These are phyloP conservation scores for Fusarium keratoplasticum DNA, from an alignment of 2,329 filamentous ascomycete species.

Conservation along the genomic window DNA sequence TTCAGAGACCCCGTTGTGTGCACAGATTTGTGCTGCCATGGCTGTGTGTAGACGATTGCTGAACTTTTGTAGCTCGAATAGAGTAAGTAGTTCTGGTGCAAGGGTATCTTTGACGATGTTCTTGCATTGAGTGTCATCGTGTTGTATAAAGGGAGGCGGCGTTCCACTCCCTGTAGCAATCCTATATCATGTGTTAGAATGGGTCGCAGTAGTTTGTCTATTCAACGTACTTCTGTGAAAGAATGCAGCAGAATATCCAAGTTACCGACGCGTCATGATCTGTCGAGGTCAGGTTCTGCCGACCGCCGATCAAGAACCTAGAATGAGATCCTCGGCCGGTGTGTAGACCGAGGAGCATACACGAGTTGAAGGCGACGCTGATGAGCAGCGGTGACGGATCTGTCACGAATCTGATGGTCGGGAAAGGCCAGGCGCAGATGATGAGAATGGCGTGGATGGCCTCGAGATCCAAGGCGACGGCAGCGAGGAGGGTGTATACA, in stretches of 20 bases:
- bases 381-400: constrained; percentile 63
- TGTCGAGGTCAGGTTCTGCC: constrained; percentile 56
- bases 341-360: constrained; percentile 62
- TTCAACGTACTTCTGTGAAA: constrained; percentile 58
- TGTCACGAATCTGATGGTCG: constrained; percentile 62
- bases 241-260: constrained; percentile 65
- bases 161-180: constrained; percentile 57
- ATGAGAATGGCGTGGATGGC: constrained; percentile 65
- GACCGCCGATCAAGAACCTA: constrained; percentile 59
- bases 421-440: constrained; percentile 63
- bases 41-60: constrained; percentile 61
- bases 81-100: constrained; percentile 55
- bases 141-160: constrained; percentile 63
- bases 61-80: constrained; percentile 64
- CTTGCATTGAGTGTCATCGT: constrained; percentile 58
- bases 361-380: constrained; percentile 60
- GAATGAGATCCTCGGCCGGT: constrained; percentile 63
- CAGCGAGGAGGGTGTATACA: constrained; percentile 57
- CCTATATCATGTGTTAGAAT: constrained; percentile 9
- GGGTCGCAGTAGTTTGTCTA: background rate
- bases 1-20: constrained; percentile 59
- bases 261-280: constrained; percentile 65
- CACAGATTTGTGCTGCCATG: constrained; percentile 60
- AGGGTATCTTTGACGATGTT: constrained; percentile 54
- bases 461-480: constrained; percentile 57